Evolutionary conservation across 257 asterid species (phyloP).

Genomic region (Fraxinus excelsior): DNA sequence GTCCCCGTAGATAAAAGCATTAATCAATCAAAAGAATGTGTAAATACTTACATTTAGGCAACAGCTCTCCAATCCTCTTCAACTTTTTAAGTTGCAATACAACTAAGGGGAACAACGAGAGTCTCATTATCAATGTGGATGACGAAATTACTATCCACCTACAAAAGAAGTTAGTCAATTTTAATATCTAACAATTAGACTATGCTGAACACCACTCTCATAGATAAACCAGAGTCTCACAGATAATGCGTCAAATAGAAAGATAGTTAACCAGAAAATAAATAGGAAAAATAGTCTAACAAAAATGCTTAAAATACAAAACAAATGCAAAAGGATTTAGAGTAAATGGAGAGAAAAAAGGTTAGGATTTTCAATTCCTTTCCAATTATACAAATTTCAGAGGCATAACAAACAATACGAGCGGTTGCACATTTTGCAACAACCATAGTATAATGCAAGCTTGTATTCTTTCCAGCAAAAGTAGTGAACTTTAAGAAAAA

Average conservation of each 20-base stretch:
- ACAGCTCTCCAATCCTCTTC: slow-evolving; percentile 57
- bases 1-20: slow-evolving; percentile 4
- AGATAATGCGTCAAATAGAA: neutral
- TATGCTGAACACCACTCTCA: neutral
- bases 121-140: slow-evolving; percentile 69
- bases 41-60: slow-evolving; percentile 71
- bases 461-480: neutral
- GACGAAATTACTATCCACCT: slow-evolving; percentile 90
- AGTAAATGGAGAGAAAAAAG: too few species aligned
- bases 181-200: slow-evolving; percentile 8
- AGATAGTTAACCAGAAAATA: neutral
- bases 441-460: neutral
- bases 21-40: slow-evolving; percentile 15
- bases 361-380: neutral
- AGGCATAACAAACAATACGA: neutral
- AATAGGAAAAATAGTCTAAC: slow-evolving; percentile 7
- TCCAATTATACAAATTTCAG: neutral
- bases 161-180: slow-evolving; percentile 29
- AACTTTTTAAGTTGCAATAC: slow-evolving; percentile 75
- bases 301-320: neutral
- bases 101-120: slow-evolving; percentile 58
- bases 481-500: neutral
- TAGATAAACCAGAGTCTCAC: neutral
- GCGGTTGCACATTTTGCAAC: neutral
- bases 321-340: neutral